A percentile compares a stretch with the other conserved stretches of the same genome.
Evolutionary conservation across 371 early-diverging fungal species (phyloP).

Genomic region (Mycotypha africana): DNA sequence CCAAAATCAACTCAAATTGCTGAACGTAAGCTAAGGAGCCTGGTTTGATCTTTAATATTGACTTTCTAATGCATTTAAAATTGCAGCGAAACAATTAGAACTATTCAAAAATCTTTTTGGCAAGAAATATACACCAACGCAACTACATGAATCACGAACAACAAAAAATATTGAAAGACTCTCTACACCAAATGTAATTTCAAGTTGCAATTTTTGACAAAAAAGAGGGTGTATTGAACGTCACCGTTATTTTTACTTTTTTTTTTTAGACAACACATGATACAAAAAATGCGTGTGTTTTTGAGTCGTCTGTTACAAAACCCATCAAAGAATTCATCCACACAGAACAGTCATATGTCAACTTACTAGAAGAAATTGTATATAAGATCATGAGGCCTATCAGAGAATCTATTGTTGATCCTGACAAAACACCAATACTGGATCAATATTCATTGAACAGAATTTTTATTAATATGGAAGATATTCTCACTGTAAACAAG

Average conservation of each 20-base stretch:
- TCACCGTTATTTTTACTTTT: too few species aligned
- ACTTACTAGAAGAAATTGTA: conserved; percentile 13
- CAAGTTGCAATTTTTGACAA: too few species aligned
- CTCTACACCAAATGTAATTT: too few species aligned
- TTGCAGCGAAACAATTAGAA: conserved; percentile 5
- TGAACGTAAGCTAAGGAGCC: too few species aligned
- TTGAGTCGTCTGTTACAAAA: conserved; percentile 4
- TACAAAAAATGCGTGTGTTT: conserved; percentile 6
- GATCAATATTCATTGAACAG: conserved; percentile 16
- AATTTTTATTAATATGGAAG: conserved; percentile 24
- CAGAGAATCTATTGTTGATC: conserved; percentile 9
- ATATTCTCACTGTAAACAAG: conserved; percentile 15
- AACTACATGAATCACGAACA: neutral
- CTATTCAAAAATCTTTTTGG: conserved; percentile 18
- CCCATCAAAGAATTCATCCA: conserved; percentile 15
- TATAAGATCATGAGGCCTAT: conserved; percentile 13
- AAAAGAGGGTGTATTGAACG: too few species aligned
- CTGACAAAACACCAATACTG: conserved; percentile 11
- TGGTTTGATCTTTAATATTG: too few species aligned
- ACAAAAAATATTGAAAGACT: neutral
- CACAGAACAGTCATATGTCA: conserved; percentile 18
- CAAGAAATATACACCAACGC: conserved; percentile 2
- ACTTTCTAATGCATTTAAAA: neutral
- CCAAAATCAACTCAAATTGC: conserved; percentile 4
- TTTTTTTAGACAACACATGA: neutral